Conservation (phyloP, 2,329 filamentous ascomycete genomes). For the Plenodomus lindquistii region DNA sequence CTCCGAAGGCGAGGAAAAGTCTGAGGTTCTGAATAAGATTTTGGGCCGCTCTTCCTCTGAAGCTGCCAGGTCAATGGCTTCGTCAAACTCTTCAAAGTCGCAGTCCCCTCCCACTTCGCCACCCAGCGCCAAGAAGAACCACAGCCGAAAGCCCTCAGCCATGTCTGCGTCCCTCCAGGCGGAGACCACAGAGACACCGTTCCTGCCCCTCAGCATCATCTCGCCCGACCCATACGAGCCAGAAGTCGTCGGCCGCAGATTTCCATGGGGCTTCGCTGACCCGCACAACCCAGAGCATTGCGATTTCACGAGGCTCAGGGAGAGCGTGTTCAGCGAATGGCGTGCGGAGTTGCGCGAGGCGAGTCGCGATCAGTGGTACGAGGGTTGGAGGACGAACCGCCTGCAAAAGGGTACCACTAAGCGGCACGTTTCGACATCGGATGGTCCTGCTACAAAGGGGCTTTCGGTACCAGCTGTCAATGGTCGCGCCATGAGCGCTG, state of each 20-base stretch:
- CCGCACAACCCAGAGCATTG: conserved; percentile 90
- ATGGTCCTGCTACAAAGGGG: conserved; percentile 31
- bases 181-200: conserved; percentile 58
- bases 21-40: conserved; percentile 44
- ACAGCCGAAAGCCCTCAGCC: conserved; percentile 47
- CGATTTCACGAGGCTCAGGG: conserved; percentile 88
- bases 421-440: conserved; percentile 33
- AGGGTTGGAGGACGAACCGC: conserved; percentile 79
- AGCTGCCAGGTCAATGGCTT: conserved; percentile 36
- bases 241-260: conserved; percentile 77
- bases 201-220: conserved; percentile 88
- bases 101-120: conserved; percentile 40
- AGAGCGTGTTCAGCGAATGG: conserved; percentile 93
- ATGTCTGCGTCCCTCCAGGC: conserved; percentile 45
- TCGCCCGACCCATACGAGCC: conserved; percentile 91
- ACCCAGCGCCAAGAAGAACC: conserved; percentile 36
- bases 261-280: conserved; percentile 96
- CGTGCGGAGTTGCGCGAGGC: conserved; percentile 86
- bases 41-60: conserved; percentile 45
- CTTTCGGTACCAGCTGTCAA: conserved; percentile 30
- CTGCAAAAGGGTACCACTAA: conserved; percentile 40
- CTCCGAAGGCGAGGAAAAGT: conserved; percentile 37
- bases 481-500: conserved; percentile 41
- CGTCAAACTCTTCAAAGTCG: conserved; percentile 35
- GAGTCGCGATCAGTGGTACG: conserved; percentile 91